Evolutionary conservation across 1,284 basidiomycete species (phyloP).

Genomic region (Cryptococcus maquisensis): DNA sequence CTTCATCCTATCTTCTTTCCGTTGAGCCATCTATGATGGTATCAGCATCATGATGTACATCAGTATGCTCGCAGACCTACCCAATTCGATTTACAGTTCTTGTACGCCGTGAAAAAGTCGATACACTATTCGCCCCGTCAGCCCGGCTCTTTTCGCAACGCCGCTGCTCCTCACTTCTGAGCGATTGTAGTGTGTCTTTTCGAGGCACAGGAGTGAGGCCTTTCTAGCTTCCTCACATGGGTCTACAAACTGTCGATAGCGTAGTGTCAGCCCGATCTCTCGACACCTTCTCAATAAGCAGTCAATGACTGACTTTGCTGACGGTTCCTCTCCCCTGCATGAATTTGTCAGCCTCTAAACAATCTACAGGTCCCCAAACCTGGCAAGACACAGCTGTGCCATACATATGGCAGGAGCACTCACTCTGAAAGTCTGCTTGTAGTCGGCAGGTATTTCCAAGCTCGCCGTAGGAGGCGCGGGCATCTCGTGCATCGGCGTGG

Average conservation of each 20-base stretch:
- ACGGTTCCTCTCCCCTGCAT: conserved; percentile 23
- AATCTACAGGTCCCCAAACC: background rate
- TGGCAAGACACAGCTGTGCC: background rate
- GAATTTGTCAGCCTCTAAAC: background rate
- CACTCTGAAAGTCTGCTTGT: conserved; percentile 41
- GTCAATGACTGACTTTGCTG: conserved; percentile 30
- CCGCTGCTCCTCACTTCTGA: conserved; percentile 35
- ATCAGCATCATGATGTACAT: background rate
- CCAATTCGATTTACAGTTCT: conserved; percentile 49
- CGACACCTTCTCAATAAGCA: too few species aligned
- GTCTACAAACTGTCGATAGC: conserved; percentile 37
- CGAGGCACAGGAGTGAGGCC: conserved; percentile 45
- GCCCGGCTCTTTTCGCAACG: background rate
- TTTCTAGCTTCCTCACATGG: conserved; percentile 45
- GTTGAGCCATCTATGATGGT: conserved; percentile 23
- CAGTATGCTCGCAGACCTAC: conserved; percentile 17
- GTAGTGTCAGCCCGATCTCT: background rate
- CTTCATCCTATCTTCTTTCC: conserved; percentile 25
- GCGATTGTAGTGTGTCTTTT: conserved; percentile 47
- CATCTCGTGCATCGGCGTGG: conserved; percentile 27
- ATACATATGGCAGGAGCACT: conserved; percentile 6
- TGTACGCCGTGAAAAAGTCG: conserved; percentile 47
- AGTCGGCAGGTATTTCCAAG: conserved; percentile 43
- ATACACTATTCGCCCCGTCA: conserved; percentile 32
- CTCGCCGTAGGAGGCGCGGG: conserved; percentile 33